Evolutionary conservation across 176 grass and related monocot genomes (phyloP).

Genomic region (Tillandsia leiboldiana): DNA sequence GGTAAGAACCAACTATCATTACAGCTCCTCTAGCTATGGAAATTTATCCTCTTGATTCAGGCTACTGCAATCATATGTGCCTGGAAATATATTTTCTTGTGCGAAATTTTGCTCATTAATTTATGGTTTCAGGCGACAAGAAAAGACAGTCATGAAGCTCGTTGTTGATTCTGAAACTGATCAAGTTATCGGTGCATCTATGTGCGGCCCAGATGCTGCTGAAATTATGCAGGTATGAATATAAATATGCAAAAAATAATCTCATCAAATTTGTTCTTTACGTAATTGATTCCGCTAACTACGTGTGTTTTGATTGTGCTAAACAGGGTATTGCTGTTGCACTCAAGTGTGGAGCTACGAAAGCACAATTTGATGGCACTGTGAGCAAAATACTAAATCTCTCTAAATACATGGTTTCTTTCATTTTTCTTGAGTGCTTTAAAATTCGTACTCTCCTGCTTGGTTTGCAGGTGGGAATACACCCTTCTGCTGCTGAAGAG

Average conservation of each 20-base stretch:
- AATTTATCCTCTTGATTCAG: too few relatives aligned
- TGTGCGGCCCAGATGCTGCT: slow-evolving; percentile 83
- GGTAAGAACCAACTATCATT: slow-evolving; percentile 29
- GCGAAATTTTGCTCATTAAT: slow-evolving; percentile 2
- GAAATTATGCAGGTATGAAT: slow-evolving; percentile 71
- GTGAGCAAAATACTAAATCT: slow-evolving; percentile 28
- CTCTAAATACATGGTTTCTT: neutral
- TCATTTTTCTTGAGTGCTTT: slow-evolving; percentile 2
- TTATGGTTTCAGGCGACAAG: slow-evolving; percentile 39
- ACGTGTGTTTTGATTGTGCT: neutral
- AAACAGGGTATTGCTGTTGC: slow-evolving; percentile 78
- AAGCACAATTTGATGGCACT: slow-evolving; percentile 72
- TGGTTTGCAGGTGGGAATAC: slow-evolving; percentile 75
- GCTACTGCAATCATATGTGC: neutral
- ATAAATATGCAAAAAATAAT: neutral
- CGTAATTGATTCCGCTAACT: neutral
- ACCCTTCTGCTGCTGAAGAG: slow-evolving; percentile 86
- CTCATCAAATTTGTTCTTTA: neutral
- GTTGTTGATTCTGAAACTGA: slow-evolving; percentile 68
- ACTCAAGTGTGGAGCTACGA: slow-evolving; percentile 87
- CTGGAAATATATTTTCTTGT: neutral
- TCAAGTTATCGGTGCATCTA: slow-evolving; percentile 69
- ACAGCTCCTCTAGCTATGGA: neutral
- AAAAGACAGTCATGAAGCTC: slow-evolving; percentile 76
- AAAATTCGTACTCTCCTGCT: slow-evolving; percentile 2